phyloP scores from a whole-genome alignment of 2,329 filamentous ascomycete genomes.

The Xylaria sp. region DNA sequence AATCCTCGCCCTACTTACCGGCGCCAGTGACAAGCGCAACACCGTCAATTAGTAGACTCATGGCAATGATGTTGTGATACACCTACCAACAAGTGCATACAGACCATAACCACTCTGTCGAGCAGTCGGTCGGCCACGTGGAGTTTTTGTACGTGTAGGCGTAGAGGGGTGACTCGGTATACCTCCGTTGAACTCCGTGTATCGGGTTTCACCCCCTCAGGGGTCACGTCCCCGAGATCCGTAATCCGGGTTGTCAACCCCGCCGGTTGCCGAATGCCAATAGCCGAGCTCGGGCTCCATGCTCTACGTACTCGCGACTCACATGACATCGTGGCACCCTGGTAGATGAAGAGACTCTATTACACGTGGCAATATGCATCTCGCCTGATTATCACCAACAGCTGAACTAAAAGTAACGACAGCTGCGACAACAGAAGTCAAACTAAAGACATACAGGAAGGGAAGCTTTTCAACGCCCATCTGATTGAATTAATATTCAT shows the following conservation, averaged over 20 bases:
- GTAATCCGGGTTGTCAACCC: not conserved
- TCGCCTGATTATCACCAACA: not conserved
- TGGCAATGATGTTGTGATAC: not conserved
- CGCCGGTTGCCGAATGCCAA: not conserved
- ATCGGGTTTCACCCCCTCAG: not conserved
- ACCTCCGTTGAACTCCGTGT: not conserved
- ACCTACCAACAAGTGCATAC: not conserved
- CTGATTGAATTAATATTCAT: not conserved
- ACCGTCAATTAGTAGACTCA: conserved; percentile 4
- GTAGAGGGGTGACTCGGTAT: not conserved
- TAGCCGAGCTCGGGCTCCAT: not conserved
- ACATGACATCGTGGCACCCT: not conserved
- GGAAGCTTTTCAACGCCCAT: not conserved
- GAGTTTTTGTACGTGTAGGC: not conserved
- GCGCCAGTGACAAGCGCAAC: conserved; percentile 2
- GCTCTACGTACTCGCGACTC: not conserved
- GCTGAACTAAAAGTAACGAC: not conserved
- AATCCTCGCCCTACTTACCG: not conserved
- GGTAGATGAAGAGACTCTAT: not conserved
- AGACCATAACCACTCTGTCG: not conserved
- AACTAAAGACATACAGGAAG: not conserved
- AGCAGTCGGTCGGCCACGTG: not conserved
- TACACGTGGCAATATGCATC: not conserved
- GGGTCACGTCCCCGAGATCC: not conserved
- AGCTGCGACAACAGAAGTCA: not conserved